Evolutionary conservation across 441 rosid genomes (phyloP), one percentile per base, ranked within the genome.

Genomic region (Heliophila coronopifolia): DNA sequence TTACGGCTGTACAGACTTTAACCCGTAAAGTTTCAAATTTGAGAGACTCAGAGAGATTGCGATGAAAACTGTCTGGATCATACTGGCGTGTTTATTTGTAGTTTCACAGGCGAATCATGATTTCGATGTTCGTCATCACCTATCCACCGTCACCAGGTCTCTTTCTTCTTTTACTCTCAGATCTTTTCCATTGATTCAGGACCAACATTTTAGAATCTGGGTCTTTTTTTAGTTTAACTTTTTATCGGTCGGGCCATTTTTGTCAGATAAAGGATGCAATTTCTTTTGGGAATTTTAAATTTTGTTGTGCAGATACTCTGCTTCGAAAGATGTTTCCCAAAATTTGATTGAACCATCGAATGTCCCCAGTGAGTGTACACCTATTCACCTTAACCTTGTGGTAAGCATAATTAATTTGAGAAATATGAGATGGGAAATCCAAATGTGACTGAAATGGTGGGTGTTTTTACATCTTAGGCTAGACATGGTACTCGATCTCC

Each of bases 401-500:
- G 96, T 91, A 79, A 71, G 59, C 31, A 3, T 20, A 3, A 2
- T 33, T 28, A 42, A 9, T 64, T 50, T 25, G 3, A 3, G 38
- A 5, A 7, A 33, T 11, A 6, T 28, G n/a, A 1, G 1, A 9
- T 26, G 19, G 20, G 10, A 4, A 35, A 3, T 14, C 8, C 9
- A 7, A 52, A 10, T 28, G 26, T 1, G 25, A 51, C 20, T 66
- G 40, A 67, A 8, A 22, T 32, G 13, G 33, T 9, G 6, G n/a
- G n/a, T 3, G 7, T 11, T 57, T n/a, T 6, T 3, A 32, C 17
- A 24, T 47, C 59, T 8, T 59, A 83, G 98, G 91, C 94, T 63
- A 80, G 97, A 66, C 99, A 88, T 51, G 97, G 99, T 39, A 85
- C 99, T 61, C 95, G 97, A 45, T 73, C 94, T 49, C 97, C 99